Evolutionary conservation across 73 alveolate genomes (phyloP).

Genomic region (Paramecium caudatum): DNA sequence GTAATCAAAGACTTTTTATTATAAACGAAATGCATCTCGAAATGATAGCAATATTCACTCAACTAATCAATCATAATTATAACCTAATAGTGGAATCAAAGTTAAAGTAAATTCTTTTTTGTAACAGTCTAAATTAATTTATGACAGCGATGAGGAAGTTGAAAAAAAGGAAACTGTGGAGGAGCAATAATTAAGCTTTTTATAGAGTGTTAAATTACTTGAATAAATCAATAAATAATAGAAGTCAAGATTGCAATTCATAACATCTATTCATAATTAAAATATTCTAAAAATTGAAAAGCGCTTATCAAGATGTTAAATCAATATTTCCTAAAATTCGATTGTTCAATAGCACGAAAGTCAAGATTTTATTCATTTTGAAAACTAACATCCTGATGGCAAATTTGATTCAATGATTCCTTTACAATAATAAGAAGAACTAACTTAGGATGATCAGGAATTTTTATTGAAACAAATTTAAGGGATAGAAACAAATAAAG

Average conservation of each 20-base stretch:
- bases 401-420: constrained; percentile 35
- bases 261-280: background rate
- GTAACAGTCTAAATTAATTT: background rate
- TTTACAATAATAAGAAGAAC: constrained; percentile 9
- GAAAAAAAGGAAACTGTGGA: too few species aligned
- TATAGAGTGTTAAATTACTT: background rate
- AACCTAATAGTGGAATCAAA: background rate
- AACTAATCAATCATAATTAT: background rate
- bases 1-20: background rate
- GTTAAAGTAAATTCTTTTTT: background rate
- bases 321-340: background rate
- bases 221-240: background rate
- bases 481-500: background rate
- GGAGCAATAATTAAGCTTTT: too few species aligned
- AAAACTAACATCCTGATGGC: constrained; percentile 37
- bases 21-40: background rate
- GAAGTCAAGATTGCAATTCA: background rate
- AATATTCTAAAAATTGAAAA: background rate
- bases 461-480: background rate
- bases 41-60: background rate
- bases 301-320: background rate
- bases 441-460: constrained; percentile 27
- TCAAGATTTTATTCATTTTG: constrained; percentile 23
- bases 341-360: constrained; percentile 12
- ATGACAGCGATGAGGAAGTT: background rate